Evolutionary conservation across 495 filamentous ascomycete species (phyloP), one percentile per base, ranked within the genome.

Genomic region (Tuber umbilicatum): DNA sequence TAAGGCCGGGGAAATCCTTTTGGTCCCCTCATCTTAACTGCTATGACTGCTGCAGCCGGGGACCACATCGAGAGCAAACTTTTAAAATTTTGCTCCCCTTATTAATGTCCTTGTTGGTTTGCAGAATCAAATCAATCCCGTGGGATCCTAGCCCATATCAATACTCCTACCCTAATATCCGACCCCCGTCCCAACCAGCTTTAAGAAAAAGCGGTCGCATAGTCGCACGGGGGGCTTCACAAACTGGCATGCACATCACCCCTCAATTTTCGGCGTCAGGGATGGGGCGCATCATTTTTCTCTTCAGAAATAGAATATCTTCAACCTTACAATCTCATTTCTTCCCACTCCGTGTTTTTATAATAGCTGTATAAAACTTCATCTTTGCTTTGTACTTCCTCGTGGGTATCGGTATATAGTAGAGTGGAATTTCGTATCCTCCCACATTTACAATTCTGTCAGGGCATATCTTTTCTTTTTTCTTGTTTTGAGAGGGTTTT

Each of bases 261-360:
- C 41, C 16, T 21, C 19, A 2, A 21, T 47, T 5, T 21, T 47
- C 5, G 5, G 0, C 23, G 23, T 21, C 3, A 5, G 5, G 5
- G 0, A 43, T 19, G 0, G 17, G 43, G 19, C 5, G 0, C 21
- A n/a, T n/a, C 1, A 6, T 9, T 1, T 6, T 0, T 9, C 45
- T 9, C 21, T 50, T n/a, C 9, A 50, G 0, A n/a, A 50, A 21
- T n/a, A n/a, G 5, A n/a, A 50, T 50, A 50, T 50, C 3, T 23
- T 50, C 7, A 23, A 9, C 21, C 19, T n/a, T n/a, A n/a, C 19
- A 9, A n/a, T 5, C 5, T 1, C 0, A 9, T n/a, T 10, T 21
- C 45, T 23, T 19, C 41, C 16, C 16, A 2, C 42, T 19, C 5
- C 42, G 19, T 2, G 2, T 5, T 45, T 45, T 19, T 4, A 9